Base-by-base conservation (phyloP, 352 stramenopile genomes). In the Peronospora tabacina region DNA sequence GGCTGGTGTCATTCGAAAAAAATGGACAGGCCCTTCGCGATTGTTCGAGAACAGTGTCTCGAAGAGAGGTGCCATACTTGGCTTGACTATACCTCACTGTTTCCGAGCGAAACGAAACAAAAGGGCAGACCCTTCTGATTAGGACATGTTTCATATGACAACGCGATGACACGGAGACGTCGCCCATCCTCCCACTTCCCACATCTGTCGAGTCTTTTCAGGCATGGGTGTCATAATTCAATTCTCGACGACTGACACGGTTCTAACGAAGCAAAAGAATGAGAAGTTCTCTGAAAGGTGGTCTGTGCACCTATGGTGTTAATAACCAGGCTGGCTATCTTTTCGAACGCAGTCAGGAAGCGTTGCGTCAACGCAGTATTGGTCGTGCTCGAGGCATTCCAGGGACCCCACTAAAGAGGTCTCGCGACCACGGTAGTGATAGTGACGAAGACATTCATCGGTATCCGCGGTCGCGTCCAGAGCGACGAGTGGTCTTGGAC, bases 331-430 rank as follows among this genome's bases (percentile, higher is more conserved):
- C 61, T 29, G 63, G 61, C 4, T 72, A 62, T 35, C 40, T 74
- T 0, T 75, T 81, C 26, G 71, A 84, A 41, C 73, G 62, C 22
- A 62, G 28, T 28, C 65, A 64, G 24, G 61, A 52, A 48, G 58
- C 63, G 0, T 55, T 69, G 53, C 74, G 74, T 12, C 74, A 85
- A 54, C 66, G 66, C 57, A 57, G 46, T 44, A 76, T 87, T 34
- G 70, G 70, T 1, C 72, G 66, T 19, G 58, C 58, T 0, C 65
- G 70, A 35, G 58, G 48, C 24, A 30, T 60, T 22, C 49, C 63
- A 42, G 33, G 34, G 32, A 19, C 33, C 2, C 37, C 58, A 7
- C 22, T 59, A n/a, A 86, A 87, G 60, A 70, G 75, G 22, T 62
- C 63, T 3, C 57, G 70, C 0, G 60, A 72, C 34, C 44, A 50